These are phyloP conservation scores for Kazachstania bromeliacearum DNA, from an alignment of 805 yeast genomes.

Conservation along the genomic window DNA sequence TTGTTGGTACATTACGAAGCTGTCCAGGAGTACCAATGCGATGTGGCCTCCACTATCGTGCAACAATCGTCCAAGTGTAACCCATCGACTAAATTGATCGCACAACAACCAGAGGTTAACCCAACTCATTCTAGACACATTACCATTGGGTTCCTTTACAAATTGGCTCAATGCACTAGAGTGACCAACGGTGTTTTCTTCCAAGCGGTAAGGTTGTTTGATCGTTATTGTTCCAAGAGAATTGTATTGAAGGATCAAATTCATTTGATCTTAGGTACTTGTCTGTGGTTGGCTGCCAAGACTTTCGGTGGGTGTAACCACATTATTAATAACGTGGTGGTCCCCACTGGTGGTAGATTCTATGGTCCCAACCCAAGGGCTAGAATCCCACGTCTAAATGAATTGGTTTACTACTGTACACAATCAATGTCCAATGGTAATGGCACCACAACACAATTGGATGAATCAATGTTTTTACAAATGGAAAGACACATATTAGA, in stretches of 20 bases:
- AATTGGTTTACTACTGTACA: constrained; percentile 65
- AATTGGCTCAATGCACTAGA: constrained; percentile 49
- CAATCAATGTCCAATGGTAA: constrained; percentile 15
- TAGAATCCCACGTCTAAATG: constrained; percentile 63
- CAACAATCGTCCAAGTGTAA: constrained; percentile 32
- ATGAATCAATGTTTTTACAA: constrained; percentile 52
- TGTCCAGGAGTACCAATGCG: constrained; percentile 44
- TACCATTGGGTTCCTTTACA: constrained; percentile 71
- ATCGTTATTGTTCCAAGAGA: constrained; percentile 83
- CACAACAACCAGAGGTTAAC: constrained; percentile 80
- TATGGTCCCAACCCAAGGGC: constrained; percentile 65
- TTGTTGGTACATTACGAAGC: constrained; percentile 36
- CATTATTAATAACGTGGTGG: constrained; percentile 41
- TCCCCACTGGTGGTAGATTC: constrained; percentile 51
- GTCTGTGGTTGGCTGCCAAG: constrained; percentile 88
- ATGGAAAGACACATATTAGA: constrained; percentile 70
- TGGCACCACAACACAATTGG: constrained; percentile 36
- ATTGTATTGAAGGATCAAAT: constrained; percentile 78
- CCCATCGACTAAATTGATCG: constrained; percentile 58
- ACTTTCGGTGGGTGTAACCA: constrained; percentile 68
- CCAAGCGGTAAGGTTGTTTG: constrained; percentile 68
- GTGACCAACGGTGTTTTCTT: constrained; percentile 58
- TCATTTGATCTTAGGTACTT: constrained; percentile 83
- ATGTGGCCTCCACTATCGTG: constrained; percentile 34
- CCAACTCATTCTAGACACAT: constrained; percentile 58